phyloP scores from a whole-genome alignment of 78 protist genomes.

The Dictyostelium intermedium region DNA sequence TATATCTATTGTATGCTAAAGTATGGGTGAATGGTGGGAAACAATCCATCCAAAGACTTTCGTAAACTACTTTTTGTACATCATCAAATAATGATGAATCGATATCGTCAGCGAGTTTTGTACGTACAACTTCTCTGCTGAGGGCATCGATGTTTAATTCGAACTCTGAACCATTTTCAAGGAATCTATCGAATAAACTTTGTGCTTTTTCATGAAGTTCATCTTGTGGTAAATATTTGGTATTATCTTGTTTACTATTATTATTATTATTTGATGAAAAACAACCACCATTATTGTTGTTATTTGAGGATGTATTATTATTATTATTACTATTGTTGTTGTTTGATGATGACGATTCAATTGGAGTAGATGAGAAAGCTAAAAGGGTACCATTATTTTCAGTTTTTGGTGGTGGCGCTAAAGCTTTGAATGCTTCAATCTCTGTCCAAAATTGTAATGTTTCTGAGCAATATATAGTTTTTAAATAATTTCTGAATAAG shows the following conservation, averaged over 20 bases:
- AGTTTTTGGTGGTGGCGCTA: conserved; percentile 43
- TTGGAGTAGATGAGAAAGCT: conserved; percentile 61
- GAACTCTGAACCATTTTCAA: conserved; percentile 71
- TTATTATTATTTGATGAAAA: background rate
- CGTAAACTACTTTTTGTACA: conserved; percentile 68
- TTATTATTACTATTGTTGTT: background rate
- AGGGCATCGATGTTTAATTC: conserved; percentile 52
- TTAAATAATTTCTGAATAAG: conserved; percentile 62
- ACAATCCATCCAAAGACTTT: conserved; percentile 74
- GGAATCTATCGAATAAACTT: conserved; percentile 39
- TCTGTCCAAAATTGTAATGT: conserved; percentile 74
- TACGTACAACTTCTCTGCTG: conserved; percentile 50
- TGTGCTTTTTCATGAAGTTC: conserved; percentile 37
- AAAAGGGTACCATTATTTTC: conserved; percentile 2
- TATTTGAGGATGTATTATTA: background rate
- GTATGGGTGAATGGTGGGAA: conserved; percentile 79
- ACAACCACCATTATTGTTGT: background rate
- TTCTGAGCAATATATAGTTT: conserved; percentile 73
- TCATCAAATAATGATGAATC: conserved; percentile 52
- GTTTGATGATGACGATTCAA: conserved; percentile 13
- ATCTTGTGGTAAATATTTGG: conserved; percentile 38
- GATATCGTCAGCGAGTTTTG: background rate
- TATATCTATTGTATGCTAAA: conserved; percentile 56
- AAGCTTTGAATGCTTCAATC: conserved; percentile 36
- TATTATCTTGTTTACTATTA: background rate